Percentiles rank a stretch among this genome's conserved stretches.
Evolutionary conservation across 768 basidiomycete species (phyloP).

Genomic region (Trichaptum fuscoviolaceum): DNA sequence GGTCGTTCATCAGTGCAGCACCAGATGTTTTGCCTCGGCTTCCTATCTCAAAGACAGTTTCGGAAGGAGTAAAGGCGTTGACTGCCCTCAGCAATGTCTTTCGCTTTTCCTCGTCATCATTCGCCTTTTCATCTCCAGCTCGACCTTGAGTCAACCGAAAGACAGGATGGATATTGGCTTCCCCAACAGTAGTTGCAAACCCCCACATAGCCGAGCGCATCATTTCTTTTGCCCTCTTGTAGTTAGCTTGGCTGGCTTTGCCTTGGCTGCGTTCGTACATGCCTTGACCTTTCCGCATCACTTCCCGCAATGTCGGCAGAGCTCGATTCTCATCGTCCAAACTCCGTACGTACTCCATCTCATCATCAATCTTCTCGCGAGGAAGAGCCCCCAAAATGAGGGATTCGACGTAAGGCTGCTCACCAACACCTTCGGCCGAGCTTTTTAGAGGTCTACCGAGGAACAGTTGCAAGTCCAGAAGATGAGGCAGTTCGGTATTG

Average conservation of each 20-base stretch:
- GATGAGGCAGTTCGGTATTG: slow-evolving; percentile 78
- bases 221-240: slow-evolving; percentile 88
- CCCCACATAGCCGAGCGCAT: slow-evolving; percentile 64
- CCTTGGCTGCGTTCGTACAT: slow-evolving; percentile 95
- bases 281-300: slow-evolving; percentile 83
- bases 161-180: slow-evolving; percentile 69
- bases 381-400: slow-evolving; percentile 81
- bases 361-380: slow-evolving; percentile 73
- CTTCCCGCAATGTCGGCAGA: slow-evolving; percentile 62
- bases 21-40: slow-evolving; percentile 60
- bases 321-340: slow-evolving; percentile 61
- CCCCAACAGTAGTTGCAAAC: slow-evolving; percentile 48
- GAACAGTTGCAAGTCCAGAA: slow-evolving; percentile 91
- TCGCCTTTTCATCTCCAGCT: slow-evolving; percentile 27
- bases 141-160: slow-evolving; percentile 29
- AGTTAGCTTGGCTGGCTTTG: slow-evolving; percentile 81
- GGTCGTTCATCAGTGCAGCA: slow-evolving; percentile 80
- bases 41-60: slow-evolving; percentile 90
- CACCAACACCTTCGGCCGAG: slow-evolving; percentile 43
- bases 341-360: slow-evolving; percentile 71
- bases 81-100: slow-evolving; percentile 68
- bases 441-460: slow-evolving; percentile 70
- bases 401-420: slow-evolving; percentile 62
- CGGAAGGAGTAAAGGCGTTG: slow-evolving; percentile 74
- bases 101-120: slow-evolving; percentile 48